phyloP scores from a whole-genome alignment of 352 stramenopile genomes.

The Phytophthora idaei region DNA sequence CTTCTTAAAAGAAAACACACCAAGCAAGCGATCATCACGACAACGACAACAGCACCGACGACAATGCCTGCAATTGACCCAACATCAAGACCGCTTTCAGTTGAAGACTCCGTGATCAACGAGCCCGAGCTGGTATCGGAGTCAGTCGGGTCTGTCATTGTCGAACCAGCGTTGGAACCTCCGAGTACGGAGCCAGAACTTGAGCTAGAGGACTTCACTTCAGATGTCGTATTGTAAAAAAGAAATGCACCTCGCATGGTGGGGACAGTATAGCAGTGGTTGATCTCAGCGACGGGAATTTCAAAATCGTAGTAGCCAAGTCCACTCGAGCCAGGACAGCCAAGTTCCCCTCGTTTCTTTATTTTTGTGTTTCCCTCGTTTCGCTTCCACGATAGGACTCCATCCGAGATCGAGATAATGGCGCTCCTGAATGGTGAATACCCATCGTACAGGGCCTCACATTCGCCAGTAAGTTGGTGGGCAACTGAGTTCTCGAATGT shows the following conservation, averaged over 20 bases:
- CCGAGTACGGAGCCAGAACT: not conserved
- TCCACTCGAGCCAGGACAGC: not conserved
- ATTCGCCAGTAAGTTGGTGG: constrained; percentile 6
- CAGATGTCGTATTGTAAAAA: constrained; percentile 9
- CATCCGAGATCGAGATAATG: constrained; percentile 4
- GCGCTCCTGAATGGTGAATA: constrained; percentile 12
- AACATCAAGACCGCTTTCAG: not conserved
- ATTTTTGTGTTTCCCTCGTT: constrained; percentile 3
- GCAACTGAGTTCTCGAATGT: constrained; percentile 13
- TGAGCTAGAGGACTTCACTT: not conserved
- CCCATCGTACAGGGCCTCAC: constrained; percentile 3
- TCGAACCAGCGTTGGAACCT: not conserved
- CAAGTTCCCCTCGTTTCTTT: not conserved
- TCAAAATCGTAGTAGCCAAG: constrained; percentile 12
- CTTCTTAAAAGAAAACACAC: not conserved
- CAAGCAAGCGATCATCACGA: not conserved
- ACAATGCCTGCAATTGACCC: not conserved
- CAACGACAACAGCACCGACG: not conserved
- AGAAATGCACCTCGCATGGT: constrained; percentile 4
- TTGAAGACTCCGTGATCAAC: not conserved
- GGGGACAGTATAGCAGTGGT: not conserved
- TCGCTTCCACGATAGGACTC: not conserved
- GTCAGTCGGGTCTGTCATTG: not conserved
- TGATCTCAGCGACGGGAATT: constrained; percentile 1
- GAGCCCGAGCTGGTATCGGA: constrained; percentile 9